These are phyloP conservation scores for Trichoderma atrobrunneum DNA, from an alignment of 2,329 filamentous ascomycete genomes.

Conservation along the genomic window DNA sequence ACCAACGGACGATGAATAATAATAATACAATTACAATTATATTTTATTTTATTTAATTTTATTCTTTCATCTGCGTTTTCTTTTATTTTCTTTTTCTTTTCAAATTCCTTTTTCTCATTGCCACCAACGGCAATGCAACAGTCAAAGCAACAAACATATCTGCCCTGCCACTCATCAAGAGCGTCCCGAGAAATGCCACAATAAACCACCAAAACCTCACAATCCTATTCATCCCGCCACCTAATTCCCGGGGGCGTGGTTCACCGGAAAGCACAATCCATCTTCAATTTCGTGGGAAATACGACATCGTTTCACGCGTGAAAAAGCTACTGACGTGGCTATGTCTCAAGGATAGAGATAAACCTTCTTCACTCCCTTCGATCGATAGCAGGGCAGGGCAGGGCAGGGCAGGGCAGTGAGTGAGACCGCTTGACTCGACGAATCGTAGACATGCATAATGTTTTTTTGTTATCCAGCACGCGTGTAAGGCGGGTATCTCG, in stretches of 20 bases:
- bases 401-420: background rate
- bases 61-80: background rate
- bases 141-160: background rate
- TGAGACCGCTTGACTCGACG: constrained; percentile 1
- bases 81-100: background rate
- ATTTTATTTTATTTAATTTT: background rate
- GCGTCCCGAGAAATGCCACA: background rate
- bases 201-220: background rate
- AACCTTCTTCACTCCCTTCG: background rate
- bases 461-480: background rate
- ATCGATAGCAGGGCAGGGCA: background rate
- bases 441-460: constrained; percentile 13
- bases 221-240: constrained; percentile 5
- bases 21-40: background rate
- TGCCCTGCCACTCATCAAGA: background rate
- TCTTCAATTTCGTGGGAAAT: background rate
- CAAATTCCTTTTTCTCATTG: background rate
- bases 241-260: background rate
- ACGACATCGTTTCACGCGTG: background rate
- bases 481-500: constrained; percentile 3
- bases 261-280: background rate
- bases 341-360: background rate
- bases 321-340: background rate
- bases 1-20: background rate
- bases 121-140: background rate